Evolutionary conservation across 345 rosid genomes (phyloP), one percentile per base, ranked within the genome.

Genomic region (Rubroshorea leprosula): DNA sequence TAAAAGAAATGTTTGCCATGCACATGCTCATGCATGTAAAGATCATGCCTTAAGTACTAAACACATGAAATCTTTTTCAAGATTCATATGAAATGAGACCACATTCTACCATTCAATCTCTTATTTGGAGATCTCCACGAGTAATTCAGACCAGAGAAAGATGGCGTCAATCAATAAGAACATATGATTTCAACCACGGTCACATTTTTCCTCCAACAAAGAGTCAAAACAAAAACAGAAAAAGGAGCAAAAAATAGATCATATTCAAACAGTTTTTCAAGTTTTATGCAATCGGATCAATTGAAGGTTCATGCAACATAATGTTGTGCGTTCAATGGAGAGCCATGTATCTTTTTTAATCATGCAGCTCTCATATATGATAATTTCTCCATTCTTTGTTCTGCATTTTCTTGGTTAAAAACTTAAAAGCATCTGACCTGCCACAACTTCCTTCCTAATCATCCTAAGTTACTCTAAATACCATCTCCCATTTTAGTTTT

Each of bases 21-120:
- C 17, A 49, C 38, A 18, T 60, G 54, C 63, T 29, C 17, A 31
- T 59, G 54, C 54, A 49, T 49, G 51, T 48, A 20, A 35, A 25
- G 27, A 14, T 20, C 9, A 47, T 31, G 20, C 26, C 24, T 20
- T 19, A 7, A 17, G 18, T 27, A 52, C 44, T 45, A 48, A 20
- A n/a, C 0, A 31, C 8, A 48, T 14, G 14, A 60, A 60, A 49
- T 29, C 46, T 6, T 4, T 27, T 49, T 49, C 15, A 21, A 20
- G 50, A 22, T 29, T 48, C 48, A 49, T 17, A 58, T 13, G 24
- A 25, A 58, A 24, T 25, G 24, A 25, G 45, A n/a, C n/a, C 41
- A 45, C 61, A 17, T 49, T 31, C 8, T 23, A 38, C 31, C 5
- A 21, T 27, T 49, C 53, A 48, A 48, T 4, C 31, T 27, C 8